These are phyloP conservation scores for Tolypocladium ovalisporum DNA, from an alignment of 2,329 filamentous ascomycete genomes.

Conservation along the genomic window DNA sequence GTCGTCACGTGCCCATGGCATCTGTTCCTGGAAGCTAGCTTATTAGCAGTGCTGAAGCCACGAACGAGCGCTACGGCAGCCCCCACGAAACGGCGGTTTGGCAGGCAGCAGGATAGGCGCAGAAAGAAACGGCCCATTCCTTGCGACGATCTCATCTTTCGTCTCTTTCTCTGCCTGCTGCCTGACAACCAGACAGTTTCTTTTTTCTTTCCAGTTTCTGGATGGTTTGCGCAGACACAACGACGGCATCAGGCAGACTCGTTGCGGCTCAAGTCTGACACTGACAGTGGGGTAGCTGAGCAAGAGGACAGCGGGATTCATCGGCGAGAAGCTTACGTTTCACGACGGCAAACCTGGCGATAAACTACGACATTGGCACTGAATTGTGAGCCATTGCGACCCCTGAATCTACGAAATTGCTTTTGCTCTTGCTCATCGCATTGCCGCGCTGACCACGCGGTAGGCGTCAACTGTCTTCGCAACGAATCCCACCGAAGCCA, in stretches of 20 bases:
- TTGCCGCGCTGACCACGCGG: neutral
- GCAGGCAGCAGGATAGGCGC: slow-evolving; percentile 3
- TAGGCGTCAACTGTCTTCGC: neutral
- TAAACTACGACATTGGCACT: neutral
- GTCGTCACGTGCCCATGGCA: neutral
- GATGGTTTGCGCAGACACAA: neutral
- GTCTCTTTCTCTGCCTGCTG: neutral
- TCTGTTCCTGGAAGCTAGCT: neutral
- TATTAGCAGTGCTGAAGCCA: neutral
- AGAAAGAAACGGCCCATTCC: neutral
- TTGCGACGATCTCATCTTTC: neutral
- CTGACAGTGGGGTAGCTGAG: neutral
- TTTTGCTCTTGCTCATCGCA: neutral
- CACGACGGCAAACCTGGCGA: neutral
- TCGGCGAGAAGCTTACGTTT: neutral
- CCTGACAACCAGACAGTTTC: neutral
- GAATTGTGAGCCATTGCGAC: neutral
- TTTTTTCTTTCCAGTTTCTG: neutral
- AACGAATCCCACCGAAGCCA: too few species aligned
- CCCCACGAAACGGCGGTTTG: neutral
- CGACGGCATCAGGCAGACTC: neutral
- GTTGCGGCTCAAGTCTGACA: neutral
- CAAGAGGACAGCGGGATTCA: neutral
- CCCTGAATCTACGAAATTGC: too few species aligned
- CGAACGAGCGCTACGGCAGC: neutral